Base-by-base conservation (phyloP, 169 alveolate species). In the Plasmodium coatneyi region DNA sequence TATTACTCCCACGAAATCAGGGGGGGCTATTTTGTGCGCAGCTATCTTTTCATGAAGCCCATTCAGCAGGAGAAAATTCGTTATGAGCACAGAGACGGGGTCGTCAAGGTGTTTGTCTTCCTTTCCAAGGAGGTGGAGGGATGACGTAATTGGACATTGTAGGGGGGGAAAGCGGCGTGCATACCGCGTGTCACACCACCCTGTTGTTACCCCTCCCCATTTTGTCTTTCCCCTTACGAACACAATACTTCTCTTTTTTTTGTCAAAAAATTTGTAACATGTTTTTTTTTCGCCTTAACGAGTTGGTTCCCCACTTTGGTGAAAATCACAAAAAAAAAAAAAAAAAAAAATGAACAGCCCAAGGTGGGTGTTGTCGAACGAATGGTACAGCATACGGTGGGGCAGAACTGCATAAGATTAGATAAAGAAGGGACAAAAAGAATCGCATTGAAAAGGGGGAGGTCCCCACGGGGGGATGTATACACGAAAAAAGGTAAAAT, bases 1-100 rank as follows among this genome's bases (percentile, higher is more conserved):
- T 90, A 80, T 76, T 80, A 43, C 32, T 90, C 95, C 32, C 83
- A 90, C 80, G 95, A 90, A 90, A 90, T 90, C 81, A 79, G 22
- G 16, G 78, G 32, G 54, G 95, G 95, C n/a, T 72, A 80, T 80
- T 90, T 90, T 80, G 30, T 60, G 43, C 71, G 95, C 46, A 90
- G 81, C 28, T 90, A 80, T 25, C n/a, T 5, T 22, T 80, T 80
- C 56, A 90, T 72, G 92, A 90, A 80, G 74, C 9, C 74, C 54
- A 49, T 90, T 43, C 79, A 81, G 9, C 49, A 90, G 60, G 92
- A 79, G 43, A 43, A 28, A 34, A 76, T 90, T 66, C 78, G 79
- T 34, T 90, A 90, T 54, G 92, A 81, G 41, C 84, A 90, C 43
- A 81, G 82, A 70, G 52, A 90, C 30, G 95, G 95, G 74, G 72